Conservation (phyloP, 768 basidiomycete species). For the Panus rudis region DNA sequence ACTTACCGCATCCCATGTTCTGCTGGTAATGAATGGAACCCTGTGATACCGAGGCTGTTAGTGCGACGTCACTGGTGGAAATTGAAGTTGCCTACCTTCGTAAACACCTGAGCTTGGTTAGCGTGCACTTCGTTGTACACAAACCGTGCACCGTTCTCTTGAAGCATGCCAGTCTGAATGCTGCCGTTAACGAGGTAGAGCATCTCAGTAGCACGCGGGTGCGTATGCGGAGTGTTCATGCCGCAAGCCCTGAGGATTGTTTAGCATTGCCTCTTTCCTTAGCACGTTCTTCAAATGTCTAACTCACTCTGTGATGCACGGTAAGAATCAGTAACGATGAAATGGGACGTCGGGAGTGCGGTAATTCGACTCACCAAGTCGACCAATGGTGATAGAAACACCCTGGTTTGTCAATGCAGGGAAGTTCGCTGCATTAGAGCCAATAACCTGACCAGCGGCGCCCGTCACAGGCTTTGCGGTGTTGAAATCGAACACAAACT, state of each 20-base stretch:
- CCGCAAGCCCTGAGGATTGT: conserved; percentile 16
- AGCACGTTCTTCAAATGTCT: neutral
- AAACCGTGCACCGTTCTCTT: conserved; percentile 25
- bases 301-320: conserved; percentile 1
- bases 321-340: neutral
- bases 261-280: neutral
- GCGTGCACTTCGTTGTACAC: conserved; percentile 18
- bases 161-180: conserved; percentile 19
- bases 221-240: conserved; percentile 30
- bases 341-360: neutral
- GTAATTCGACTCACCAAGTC: conserved; percentile 12
- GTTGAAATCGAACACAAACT: conserved; percentile 25
- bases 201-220: conserved; percentile 29
- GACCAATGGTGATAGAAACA: conserved; percentile 22
- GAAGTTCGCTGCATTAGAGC: conserved; percentile 20
- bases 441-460: conserved; percentile 19
- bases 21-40: conserved; percentile 25
- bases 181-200: conserved; percentile 25
- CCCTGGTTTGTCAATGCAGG: conserved; percentile 23
- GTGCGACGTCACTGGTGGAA: neutral
- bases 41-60: conserved; percentile 4
- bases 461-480: conserved; percentile 15
- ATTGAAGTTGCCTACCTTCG: conserved; percentile 5
- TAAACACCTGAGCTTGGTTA: conserved; percentile 20
- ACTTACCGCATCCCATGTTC: conserved; percentile 22